Percentiles rank a stretch among this genome's conserved stretches.
These are phyloP conservation scores for Linum usitatissimum DNA, from an alignment of 345 rosid genomes.

Conservation along the genomic window DNA sequence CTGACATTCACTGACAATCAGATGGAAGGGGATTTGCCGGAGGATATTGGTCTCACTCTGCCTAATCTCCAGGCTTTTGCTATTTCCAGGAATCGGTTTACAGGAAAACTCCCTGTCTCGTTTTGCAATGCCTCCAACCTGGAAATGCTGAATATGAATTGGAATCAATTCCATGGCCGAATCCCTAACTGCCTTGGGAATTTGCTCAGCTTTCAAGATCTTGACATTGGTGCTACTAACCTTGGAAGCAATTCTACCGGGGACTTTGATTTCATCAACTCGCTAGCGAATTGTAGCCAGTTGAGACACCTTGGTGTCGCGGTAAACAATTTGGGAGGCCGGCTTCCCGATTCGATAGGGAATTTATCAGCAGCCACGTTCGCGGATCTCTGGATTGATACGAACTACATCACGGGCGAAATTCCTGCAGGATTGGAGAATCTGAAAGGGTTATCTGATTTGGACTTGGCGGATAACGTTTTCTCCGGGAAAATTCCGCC, in stretches of 20 bases:
- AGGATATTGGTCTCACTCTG: slow-evolving; percentile 6
- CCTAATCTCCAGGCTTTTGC: neutral
- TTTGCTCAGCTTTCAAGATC: slow-evolving; percentile 8
- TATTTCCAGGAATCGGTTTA: slow-evolving; percentile 16
- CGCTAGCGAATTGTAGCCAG: slow-evolving; percentile 17
- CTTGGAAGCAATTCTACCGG: slow-evolving; percentile 12
- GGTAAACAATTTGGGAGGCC: slow-evolving; percentile 14
- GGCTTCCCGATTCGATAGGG: slow-evolving; percentile 14
- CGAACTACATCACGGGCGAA: slow-evolving; percentile 5
- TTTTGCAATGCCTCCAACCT: slow-evolving; percentile 25
- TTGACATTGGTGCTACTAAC: slow-evolving; percentile 11
- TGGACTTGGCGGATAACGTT: slow-evolving; percentile 4
- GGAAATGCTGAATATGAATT: neutral
- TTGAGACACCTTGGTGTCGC: slow-evolving; percentile 3
- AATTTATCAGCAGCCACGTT: slow-evolving; percentile 17
- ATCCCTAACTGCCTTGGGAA: slow-evolving; percentile 14
- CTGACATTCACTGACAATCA: neutral
- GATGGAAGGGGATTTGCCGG: slow-evolving; percentile 10
- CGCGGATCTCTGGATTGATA: neutral
- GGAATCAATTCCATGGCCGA: slow-evolving; percentile 8
- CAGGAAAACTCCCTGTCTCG: slow-evolving; percentile 20
- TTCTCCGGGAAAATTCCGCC: slow-evolving; percentile 16
- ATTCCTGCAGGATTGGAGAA: slow-evolving; percentile 7
- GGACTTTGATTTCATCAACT: slow-evolving; percentile 13
- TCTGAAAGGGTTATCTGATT: neutral